Conservation (phyloP, 345 rosid species). For the Reutealis trisperma region DNA sequence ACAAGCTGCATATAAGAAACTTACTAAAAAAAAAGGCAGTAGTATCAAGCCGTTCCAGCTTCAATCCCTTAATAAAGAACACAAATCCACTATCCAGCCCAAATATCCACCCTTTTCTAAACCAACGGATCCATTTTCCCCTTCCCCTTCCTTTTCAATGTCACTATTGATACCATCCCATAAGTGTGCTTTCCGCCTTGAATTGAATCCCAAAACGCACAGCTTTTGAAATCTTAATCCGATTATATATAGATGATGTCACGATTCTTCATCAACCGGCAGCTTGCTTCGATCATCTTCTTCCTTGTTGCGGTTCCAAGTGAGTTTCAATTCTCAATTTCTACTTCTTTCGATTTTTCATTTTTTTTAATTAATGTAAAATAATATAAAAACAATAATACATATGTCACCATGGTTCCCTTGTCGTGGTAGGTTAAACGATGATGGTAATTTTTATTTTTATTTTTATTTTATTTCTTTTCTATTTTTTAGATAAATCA, state of each 20-base stretch:
- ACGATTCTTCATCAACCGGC: no score
- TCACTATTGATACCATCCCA: constrained; percentile 1
- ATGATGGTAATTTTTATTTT: no score
- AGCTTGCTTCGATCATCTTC: no score
- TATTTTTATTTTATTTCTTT: no score
- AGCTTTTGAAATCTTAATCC: constrained; percentile 51
- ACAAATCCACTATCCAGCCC: constrained; percentile 58
- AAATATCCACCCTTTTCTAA: constrained; percentile 31
- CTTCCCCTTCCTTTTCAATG: constrained; percentile 18
- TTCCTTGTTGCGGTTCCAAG: no score
- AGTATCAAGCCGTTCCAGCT: constrained; percentile 65
- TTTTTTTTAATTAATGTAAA: no score
- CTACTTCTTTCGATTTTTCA: no score
- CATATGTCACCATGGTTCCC: no score
- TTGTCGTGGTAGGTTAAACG: no score
- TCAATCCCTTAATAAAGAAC: constrained; percentile 63
- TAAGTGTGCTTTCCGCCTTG: constrained; percentile 26
- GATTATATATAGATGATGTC: constrained; percentile 30
- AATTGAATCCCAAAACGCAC: constrained; percentile 57
- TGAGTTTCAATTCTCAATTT: no score
- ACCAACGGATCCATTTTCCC: constrained; percentile 21
- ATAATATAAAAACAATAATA: no score
- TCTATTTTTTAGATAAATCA: no score
- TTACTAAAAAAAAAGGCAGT: constrained; percentile 68
- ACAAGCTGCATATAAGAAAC: constrained; percentile 79